Evolutionary conservation across 176 grass and related monocot species (phyloP).

Genomic region (Dendrocalamus sinicus): DNA sequence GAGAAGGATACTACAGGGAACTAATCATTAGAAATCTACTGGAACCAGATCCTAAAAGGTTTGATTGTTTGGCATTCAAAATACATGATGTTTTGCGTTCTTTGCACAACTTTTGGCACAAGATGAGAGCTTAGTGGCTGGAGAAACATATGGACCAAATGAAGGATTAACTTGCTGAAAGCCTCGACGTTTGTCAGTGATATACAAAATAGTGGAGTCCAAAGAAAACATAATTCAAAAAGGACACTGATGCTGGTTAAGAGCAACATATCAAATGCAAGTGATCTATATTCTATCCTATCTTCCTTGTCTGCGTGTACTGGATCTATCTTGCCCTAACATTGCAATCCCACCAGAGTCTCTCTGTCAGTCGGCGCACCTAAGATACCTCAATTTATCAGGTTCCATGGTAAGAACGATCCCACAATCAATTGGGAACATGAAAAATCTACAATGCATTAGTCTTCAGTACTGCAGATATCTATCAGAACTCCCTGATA

Average conservation of each 20-base stretch:
- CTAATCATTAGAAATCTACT: no score
- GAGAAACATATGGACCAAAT: background rate
- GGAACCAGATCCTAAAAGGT: no score
- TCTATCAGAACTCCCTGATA: background rate
- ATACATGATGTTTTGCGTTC: background rate
- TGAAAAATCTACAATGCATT: background rate
- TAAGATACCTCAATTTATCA: no score
- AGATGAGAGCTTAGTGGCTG: background rate
- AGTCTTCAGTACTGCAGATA: background rate
- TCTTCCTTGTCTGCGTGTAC: background rate
- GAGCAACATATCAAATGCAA: background rate
- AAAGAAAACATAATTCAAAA: background rate
- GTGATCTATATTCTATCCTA: background rate
- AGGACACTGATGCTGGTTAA: background rate
- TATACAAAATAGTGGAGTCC: background rate
- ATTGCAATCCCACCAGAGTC: no score
- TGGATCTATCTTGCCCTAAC: background rate
- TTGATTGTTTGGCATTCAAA: background rate
- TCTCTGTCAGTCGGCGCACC: no score
- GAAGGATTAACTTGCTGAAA: background rate
- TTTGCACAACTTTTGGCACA: background rate
- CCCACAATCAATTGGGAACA: background rate
- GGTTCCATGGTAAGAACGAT: background rate
- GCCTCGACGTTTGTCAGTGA: background rate
- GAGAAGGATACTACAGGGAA: no score